Conservation (phyloP, 306 rosid genomes). For the Comarum palustre region DNA sequence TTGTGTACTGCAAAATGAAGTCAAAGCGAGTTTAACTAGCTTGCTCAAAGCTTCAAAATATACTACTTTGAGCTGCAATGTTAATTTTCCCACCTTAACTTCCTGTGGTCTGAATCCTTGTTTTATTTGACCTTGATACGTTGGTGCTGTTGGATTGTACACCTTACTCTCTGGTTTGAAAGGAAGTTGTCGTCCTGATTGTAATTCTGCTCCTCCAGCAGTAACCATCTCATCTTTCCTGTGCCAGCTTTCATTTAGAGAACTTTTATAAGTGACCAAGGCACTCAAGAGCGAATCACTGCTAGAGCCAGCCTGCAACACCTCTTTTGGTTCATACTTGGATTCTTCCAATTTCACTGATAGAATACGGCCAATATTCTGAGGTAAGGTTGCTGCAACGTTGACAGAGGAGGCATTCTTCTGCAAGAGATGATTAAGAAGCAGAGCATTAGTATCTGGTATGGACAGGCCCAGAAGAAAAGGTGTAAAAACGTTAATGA, state of each 20-base stretch:
- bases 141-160: background rate
- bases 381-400: background rate
- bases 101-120: background rate
- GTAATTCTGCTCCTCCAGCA: background rate
- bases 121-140: background rate
- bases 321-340: background rate
- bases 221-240: background rate
- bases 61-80: slow-evolving; percentile 9
- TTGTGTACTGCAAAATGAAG: slow-evolving; percentile 33
- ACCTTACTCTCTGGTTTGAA: background rate
- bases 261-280: background rate
- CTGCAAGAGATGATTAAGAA: background rate
- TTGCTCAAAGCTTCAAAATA: slow-evolving; percentile 13
- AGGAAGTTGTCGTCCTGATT: background rate
- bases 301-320: background rate
- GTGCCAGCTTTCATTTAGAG: background rate
- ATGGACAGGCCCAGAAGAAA: background rate
- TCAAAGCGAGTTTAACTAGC: slow-evolving; percentile 15
- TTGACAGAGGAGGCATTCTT: slow-evolving; percentile 29
- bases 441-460: background rate
- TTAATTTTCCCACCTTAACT: slow-evolving; percentile 42
- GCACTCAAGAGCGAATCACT: background rate
- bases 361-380: background rate
- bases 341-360: background rate
- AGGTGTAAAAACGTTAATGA: background rate